Evolutionary conservation across 805 yeast genomes (phyloP), one percentile per base, ranked within the genome.

Genomic region (Starmerella floris): DNA sequence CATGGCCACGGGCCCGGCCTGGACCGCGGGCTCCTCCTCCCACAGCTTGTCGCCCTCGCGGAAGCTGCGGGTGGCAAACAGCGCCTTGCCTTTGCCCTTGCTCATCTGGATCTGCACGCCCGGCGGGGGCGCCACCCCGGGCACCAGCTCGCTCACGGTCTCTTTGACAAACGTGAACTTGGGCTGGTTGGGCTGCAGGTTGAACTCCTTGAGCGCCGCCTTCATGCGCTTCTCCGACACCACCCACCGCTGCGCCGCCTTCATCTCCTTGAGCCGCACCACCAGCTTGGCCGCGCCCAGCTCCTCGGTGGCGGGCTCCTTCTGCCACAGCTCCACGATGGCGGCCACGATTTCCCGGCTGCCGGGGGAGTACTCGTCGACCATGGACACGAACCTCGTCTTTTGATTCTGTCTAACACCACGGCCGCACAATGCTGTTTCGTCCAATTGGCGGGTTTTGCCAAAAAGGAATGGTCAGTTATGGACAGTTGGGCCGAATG

Each of bases 1-100:
- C 51, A 77, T 74, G 15, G 79, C 83, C 48, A 82, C 64, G 2
- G 80, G 83, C 2, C 88, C 83, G 1, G 81, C 63, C 30, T 73
- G 70, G 33, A 72, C 63, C 43, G 83, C 65, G 5, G 84, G 74
- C 11, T 58, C 51, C 54, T 82, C 94, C 33, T 69, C 66, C 76
- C 84, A 78, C 3, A 83, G 56, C 42, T 69, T 52, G 3, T 65
- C 74, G 13, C 77, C 83, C 27, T 66, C 66, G 10, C 60, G 48
- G 43, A 79, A 66, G 16, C 58, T 52, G 31, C 58, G 59, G 32
- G 65, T 66, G 1, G 84, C 75, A 51, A 66, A 74, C 9, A 83
- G 57, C 1, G 78, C 78, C 54, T 77, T 76, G 8, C 84, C 84
- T 48, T 73, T 61, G 42, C 66, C 64, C 37, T 70, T 61, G 11